A percentile compares a stretch with the other conserved stretches of the same genome.
Evolutionary conservation across 331 rosid species (phyloP).

Genomic region (Quercus phellos): DNA sequence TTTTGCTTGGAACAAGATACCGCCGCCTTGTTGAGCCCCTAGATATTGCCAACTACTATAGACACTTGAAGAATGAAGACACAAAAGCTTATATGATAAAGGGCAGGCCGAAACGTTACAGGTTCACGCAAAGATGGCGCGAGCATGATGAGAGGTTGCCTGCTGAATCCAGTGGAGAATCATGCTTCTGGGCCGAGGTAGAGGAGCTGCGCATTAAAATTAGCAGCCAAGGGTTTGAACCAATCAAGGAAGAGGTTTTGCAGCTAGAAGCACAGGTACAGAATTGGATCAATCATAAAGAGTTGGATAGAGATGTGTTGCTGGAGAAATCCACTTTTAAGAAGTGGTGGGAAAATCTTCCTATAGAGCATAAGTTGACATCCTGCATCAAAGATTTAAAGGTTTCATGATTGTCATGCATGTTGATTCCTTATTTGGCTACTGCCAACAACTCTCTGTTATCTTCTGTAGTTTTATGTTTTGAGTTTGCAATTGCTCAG

Average conservation of each 20-base stretch:
- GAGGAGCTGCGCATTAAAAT: constrained; percentile 35
- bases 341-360: constrained; percentile 47
- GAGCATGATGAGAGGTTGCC: constrained; percentile 9
- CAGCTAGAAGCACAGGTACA: constrained; percentile 22
- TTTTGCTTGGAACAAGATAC: constrained; percentile 37
- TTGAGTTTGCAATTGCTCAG: too few species aligned
- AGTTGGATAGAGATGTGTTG: constrained; percentile 39
- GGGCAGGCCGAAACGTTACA: constrained; percentile 40
- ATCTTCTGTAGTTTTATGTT: too few species aligned
- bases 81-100: constrained; percentile 21
- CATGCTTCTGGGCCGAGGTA: constrained; percentile 40
- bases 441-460: too few species aligned
- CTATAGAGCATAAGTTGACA: constrained; percentile 15
- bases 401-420: too few species aligned
- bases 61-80: constrained; percentile 46
- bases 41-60: constrained; percentile 75
- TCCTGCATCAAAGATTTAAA: constrained; percentile 5
- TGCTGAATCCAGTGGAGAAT: constrained; percentile 18
- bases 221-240: background rate
- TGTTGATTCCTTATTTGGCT: too few species aligned
- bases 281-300: background rate
- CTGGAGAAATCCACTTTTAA: constrained; percentile 29
- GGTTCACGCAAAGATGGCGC: constrained; percentile 38
- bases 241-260: background rate
- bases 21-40: constrained; percentile 75